A percentile compares a stretch with the other conserved stretches of the same genome.
Evolutionary conservation across 805 yeast species (phyloP).

Genomic region (Starmerella bombicola): DNA sequence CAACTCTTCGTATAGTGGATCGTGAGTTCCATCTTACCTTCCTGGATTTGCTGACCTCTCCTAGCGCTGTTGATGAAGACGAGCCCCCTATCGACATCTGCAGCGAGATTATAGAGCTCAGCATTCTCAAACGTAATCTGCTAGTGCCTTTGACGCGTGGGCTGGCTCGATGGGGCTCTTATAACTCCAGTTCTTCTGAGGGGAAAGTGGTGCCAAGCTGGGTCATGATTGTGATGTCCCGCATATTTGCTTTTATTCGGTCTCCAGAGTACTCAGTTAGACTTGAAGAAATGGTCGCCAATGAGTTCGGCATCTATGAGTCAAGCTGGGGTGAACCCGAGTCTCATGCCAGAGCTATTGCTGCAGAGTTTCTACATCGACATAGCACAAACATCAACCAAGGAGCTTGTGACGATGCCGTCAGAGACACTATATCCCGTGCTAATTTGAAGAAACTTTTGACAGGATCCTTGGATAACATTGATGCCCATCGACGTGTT

Average conservation of each 20-base stretch:
- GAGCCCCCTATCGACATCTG: conserved; percentile 25
- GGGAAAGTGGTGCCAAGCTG: conserved; percentile 28
- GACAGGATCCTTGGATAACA: conserved; percentile 26
- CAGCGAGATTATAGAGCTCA: conserved; percentile 21
- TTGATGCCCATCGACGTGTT: conserved; percentile 60
- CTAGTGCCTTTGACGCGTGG: conserved; percentile 45
- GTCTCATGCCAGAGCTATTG: conserved; percentile 24
- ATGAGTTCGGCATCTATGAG: conserved; percentile 26
- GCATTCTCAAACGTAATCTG: conserved; percentile 52
- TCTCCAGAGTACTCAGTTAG: conserved; percentile 44
- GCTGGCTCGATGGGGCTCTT: conserved; percentile 27
- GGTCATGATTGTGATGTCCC: conserved; percentile 40
- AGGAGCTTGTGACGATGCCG: conserved; percentile 14
- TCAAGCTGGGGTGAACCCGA: conserved; percentile 33
- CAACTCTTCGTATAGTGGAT: conserved; percentile 53
- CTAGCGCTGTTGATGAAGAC: conserved; percentile 20
- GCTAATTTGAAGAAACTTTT: conserved; percentile 14
- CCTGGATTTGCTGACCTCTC: conserved; percentile 38
- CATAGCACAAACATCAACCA: conserved; percentile 23
- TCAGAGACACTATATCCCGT: conserved; percentile 36
- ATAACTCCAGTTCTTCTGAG: not conserved
- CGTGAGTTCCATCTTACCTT: conserved; percentile 47
- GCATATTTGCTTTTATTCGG: conserved; percentile 40
- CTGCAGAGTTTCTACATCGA: conserved; percentile 18
- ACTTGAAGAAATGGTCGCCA: conserved; percentile 46